A percentile compares a stretch with the other conserved stretches of the same genome.
Evolutionary conservation across 441 rosid species (phyloP).

Genomic region (Jatropha multifida): DNA sequence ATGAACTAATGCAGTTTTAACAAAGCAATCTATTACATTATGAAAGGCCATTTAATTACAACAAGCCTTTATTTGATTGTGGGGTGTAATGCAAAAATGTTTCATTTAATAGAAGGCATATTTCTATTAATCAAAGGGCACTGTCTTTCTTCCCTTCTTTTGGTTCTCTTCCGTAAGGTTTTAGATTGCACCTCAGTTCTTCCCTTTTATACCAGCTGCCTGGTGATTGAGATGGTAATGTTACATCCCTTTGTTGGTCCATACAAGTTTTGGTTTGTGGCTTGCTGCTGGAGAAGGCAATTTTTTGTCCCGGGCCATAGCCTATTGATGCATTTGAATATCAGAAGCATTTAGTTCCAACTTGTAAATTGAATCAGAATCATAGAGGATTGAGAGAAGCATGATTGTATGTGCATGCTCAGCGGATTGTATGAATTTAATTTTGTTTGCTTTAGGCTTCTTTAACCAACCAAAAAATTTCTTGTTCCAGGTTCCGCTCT

Average conservation of each 20-base stretch:
- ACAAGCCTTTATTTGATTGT: background rate
- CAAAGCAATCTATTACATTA: background rate
- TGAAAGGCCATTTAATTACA: background rate
- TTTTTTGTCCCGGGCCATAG: no score
- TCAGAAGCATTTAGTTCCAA: background rate
- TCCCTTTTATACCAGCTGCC: background rate
- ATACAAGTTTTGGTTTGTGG: background rate
- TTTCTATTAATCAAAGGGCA: background rate
- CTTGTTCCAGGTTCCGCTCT: conserved; percentile 67
- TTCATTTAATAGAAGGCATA: background rate
- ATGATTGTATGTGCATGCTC: background rate
- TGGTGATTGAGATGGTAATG: background rate
- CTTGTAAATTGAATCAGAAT: background rate
- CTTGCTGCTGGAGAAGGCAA: background rate
- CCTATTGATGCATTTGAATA: background rate
- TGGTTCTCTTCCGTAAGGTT: background rate
- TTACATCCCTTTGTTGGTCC: no score
- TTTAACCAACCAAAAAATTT: conserved; percentile 15
- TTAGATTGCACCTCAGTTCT: background rate
- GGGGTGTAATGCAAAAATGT: background rate
- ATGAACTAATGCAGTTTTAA: background rate
- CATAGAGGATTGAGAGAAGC: no score
- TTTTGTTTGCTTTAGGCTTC: conserved; percentile 3
- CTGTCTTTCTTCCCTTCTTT: background rate
- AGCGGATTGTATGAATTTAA: background rate